Conservation (phyloP, 2,329 filamentous ascomycete species). For the Ophiocordyceps camponoti-floridani region DNA sequence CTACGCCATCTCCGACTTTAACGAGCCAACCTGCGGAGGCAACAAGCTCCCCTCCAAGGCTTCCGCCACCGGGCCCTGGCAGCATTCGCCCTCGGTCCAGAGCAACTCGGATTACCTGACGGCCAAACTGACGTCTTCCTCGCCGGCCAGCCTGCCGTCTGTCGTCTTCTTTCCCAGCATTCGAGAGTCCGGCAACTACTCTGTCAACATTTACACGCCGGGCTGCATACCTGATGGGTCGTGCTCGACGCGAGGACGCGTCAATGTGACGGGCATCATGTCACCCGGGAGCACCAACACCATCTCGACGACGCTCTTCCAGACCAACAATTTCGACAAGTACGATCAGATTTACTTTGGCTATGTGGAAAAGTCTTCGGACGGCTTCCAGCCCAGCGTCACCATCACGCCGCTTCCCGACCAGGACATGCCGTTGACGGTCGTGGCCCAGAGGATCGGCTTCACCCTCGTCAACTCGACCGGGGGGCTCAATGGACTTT, state of each 20-base stretch:
- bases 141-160: conserved; percentile 37
- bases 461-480: conserved; percentile 60
- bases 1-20: conserved; percentile 75
- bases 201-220: conserved; percentile 79
- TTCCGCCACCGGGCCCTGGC: conserved; percentile 59
- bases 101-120: conserved; percentile 66
- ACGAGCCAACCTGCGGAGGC: conserved; percentile 66
- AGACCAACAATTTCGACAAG: conserved; percentile 94
- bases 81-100: conserved; percentile 42
- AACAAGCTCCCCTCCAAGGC: conserved; percentile 44
- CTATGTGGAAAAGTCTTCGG: conserved; percentile 56
- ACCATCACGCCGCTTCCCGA: conserved; percentile 53
- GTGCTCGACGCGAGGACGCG: conserved; percentile 58
- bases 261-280: conserved; percentile 65
- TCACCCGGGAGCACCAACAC: conserved; percentile 26
- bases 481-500: conserved; percentile 74
- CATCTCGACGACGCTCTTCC: conserved; percentile 49
- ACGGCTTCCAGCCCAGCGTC: conserved; percentile 61
- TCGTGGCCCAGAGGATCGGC: conserved; percentile 80
- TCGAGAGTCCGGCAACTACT: conserved; percentile 78
- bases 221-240: conserved; percentile 69
- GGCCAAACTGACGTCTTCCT: conserved; percentile 32
- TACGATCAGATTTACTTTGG: conserved; percentile 87
- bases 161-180: conserved; percentile 76
- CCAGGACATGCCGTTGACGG: conserved; percentile 45